phyloP scores from a whole-genome alignment of 2,329 filamentous ascomycete genomes.

The Aspergillus sergii region DNA sequence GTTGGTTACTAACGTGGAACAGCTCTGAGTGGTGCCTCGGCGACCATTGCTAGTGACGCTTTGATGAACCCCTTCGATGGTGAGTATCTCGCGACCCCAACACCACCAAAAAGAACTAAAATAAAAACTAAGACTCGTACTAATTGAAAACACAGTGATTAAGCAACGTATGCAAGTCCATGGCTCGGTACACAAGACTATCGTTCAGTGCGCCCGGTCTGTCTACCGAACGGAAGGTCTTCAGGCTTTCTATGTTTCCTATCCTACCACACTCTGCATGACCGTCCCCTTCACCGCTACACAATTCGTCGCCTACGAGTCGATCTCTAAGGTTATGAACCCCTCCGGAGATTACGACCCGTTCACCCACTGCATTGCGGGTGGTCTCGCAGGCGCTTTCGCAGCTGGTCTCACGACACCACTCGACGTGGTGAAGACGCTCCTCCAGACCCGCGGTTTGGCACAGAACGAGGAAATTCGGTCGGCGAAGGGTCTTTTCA shows the following conservation, averaged over 20 bases:
- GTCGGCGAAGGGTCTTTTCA: constrained; percentile 77
- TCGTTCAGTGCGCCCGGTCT: constrained; percentile 82
- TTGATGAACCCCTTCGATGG: constrained; percentile 99
- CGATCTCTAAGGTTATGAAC: constrained; percentile 91
- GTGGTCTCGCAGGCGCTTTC: constrained; percentile 88
- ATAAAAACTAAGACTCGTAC: background rate
- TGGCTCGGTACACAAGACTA: constrained; percentile 86
- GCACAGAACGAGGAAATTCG: constrained; percentile 79
- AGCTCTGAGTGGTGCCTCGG: constrained; percentile 92
- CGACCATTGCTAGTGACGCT: constrained; percentile 95
- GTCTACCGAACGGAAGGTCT: constrained; percentile 88
- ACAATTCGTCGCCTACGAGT: constrained; percentile 97
- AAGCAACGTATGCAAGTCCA: constrained; percentile 99
- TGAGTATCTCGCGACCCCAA: constrained; percentile 48
- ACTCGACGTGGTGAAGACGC: constrained; percentile 97
- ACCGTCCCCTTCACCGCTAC: constrained; percentile 96
- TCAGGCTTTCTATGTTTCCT: constrained; percentile 94
- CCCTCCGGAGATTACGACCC: constrained; percentile 80
- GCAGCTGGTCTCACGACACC: constrained; percentile 93
- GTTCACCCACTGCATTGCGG: constrained; percentile 88
- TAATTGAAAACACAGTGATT: constrained; percentile 67
- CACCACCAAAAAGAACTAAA: background rate
- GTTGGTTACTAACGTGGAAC: constrained; percentile 38
- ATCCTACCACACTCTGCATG: constrained; percentile 97
- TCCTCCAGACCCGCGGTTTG: constrained; percentile 89